Evolutionary conservation across 768 basidiomycete genomes (phyloP).

Genomic region (Harrya chromipes): DNA sequence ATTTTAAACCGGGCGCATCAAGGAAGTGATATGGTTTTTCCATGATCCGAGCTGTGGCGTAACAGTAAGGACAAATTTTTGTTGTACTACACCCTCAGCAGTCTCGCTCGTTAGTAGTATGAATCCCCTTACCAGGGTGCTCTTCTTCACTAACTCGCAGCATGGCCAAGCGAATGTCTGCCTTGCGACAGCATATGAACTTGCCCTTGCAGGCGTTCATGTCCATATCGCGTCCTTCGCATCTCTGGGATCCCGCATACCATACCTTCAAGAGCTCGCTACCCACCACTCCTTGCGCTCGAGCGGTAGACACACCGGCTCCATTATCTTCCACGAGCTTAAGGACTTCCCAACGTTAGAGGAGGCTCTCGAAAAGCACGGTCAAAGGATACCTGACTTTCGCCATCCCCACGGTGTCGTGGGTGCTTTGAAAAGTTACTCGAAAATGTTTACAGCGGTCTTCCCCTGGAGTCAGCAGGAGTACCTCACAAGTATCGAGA

Average conservation of each 20-base stretch:
- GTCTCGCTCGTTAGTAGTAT: too few relatives aligned
- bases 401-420: background rate
- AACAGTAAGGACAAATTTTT: too few relatives aligned
- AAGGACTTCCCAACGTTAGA: background rate
- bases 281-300: background rate
- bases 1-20: too few relatives aligned
- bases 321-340: conserved; percentile 5
- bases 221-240: conserved; percentile 12
- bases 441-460: too few relatives aligned
- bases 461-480: too few relatives aligned
- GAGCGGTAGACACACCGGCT: background rate
- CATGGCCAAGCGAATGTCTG: background rate
- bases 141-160: conserved; percentile 4
- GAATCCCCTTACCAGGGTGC: too few relatives aligned
- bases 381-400: background rate
- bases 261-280: conserved; percentile 5
- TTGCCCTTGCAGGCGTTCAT: conserved; percentile 8
- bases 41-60: too few relatives aligned
- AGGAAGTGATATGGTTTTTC: too few relatives aligned
- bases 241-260: conserved; percentile 7
- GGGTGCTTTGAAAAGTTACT: too few relatives aligned
- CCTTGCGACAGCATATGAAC: conserved; percentile 13
- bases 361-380: background rate
- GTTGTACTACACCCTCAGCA: too few relatives aligned
- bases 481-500: too few relatives aligned